Percentiles rank a stretch among this genome's conserved stretches.
Evolutionary conservation across 805 yeast species (phyloP).

Genomic region (Ogataea parapolymorpha): DNA sequence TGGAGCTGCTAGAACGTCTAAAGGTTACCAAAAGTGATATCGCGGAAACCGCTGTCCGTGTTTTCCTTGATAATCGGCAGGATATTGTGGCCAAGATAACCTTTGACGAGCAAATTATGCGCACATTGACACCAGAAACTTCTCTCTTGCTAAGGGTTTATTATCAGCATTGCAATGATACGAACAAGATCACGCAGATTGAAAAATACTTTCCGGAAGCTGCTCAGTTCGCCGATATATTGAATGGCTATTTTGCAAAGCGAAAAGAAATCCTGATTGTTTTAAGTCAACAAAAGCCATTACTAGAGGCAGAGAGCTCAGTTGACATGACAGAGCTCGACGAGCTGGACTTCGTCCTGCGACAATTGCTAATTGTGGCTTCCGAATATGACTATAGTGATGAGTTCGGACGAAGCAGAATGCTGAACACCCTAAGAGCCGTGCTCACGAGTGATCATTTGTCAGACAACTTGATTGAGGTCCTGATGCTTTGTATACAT

Average conservation of each 20-base stretch:
- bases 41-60: slow-evolving; percentile 64
- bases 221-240: slow-evolving; percentile 57
- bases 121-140: slow-evolving; percentile 65
- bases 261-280: slow-evolving; percentile 35
- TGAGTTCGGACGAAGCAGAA: slow-evolving; percentile 81
- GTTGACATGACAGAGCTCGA: slow-evolving; percentile 42
- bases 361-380: slow-evolving; percentile 67
- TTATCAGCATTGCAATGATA: slow-evolving; percentile 59
- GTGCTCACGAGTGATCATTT: slow-evolving; percentile 57
- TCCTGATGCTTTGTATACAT: slow-evolving; percentile 61
- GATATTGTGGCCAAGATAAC: slow-evolving; percentile 60
- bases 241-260: slow-evolving; percentile 53
- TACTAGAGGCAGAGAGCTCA: slow-evolving; percentile 19
- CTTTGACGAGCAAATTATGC: slow-evolving; percentile 69
- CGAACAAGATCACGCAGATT: slow-evolving; percentile 48
- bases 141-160: slow-evolving; percentile 69
- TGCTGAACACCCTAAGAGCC: slow-evolving; percentile 57
- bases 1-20: slow-evolving; percentile 66
- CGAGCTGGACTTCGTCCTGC: slow-evolving; percentile 69
- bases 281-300: slow-evolving; percentile 23
- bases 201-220: slow-evolving; percentile 80
- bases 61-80: slow-evolving; percentile 56
- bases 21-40: slow-evolving; percentile 65
- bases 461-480: slow-evolving; percentile 49
- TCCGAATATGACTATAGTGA: slow-evolving; percentile 80